Conservation (phyloP, 441 rosid species). For the Gossypium schwendimanii region DNA sequence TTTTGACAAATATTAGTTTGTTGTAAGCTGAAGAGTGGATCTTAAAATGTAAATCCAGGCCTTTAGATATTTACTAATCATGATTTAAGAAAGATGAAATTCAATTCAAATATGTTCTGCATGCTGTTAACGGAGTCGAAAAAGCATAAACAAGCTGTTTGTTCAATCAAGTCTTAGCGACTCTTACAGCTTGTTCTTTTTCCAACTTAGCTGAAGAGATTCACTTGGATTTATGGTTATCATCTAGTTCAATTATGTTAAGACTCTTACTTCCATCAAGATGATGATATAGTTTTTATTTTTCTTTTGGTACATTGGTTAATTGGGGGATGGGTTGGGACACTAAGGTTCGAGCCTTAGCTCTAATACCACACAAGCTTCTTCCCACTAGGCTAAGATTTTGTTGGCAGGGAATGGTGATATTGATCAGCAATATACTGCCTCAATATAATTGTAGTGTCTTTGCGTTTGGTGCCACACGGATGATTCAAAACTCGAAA, state of each 20-base stretch:
- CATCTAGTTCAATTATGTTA: not conserved
- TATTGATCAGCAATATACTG: not conserved
- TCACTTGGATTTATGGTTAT: conserved; percentile 3
- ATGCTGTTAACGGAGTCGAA: not conserved
- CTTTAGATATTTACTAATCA: not conserved
- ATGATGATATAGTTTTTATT: not conserved
- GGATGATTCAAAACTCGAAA: not conserved
- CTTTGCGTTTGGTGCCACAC: not conserved
- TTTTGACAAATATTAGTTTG: not conserved
- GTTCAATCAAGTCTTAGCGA: not conserved
- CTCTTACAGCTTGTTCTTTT: not conserved
- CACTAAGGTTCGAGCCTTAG: not conserved
- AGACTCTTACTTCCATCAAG: not conserved
- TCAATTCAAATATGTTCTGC: not conserved
- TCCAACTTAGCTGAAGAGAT: not conserved
- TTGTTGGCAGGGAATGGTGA: not conserved
- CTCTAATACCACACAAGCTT: not conserved
- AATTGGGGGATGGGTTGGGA: not conserved
- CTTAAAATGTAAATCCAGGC: not conserved
- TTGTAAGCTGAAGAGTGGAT: not conserved
- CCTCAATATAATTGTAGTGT: not conserved
- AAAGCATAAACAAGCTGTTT: not conserved
- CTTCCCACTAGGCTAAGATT: too few relatives aligned
- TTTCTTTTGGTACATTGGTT: too few relatives aligned
- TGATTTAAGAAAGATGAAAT: not conserved